Base-by-base conservation (phyloP, 1,139 yeast species). In the Candida smagusa region DNA sequence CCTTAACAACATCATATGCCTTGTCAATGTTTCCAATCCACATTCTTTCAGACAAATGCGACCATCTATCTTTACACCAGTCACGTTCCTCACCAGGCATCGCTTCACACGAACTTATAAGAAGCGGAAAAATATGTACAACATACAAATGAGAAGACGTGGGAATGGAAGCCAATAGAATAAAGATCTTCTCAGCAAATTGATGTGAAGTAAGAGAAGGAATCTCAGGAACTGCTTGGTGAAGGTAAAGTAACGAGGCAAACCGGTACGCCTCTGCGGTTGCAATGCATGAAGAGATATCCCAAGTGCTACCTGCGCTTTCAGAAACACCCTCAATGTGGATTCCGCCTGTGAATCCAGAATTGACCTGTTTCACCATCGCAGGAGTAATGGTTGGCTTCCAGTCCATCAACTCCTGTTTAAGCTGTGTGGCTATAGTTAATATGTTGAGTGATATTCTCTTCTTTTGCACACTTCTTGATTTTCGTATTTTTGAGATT, bases 181-280 rank as follows among this genome's bases (percentile, higher is more conserved):
- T 72, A 49, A 81, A 64, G 7, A 80, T 76, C 47, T 77, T 79
- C 46, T 77, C 81, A 0, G 86, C 83, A 25, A 79, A 53, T 40
- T 68, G 75, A 42, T 73, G 79, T 1, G 84, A 74, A 5, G 77
- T 54, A 28, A 65, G 56, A 5, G 79, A 73, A 4, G 84, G 84
- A 16, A 80, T 70, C 48, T 81, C 85, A 0, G 87, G 87, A 2
- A 81, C 84, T 0, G 85, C 82, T 51, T 81, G 86, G 50, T 80
- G 85, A 28, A 81, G 58, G 49, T 77, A 79, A 16, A 81, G 52
- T 31, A 81, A 54, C 0, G 84, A 68, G 1, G 85, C 72, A 52
- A 68, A 77, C 34, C 84, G 55, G 53, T 81, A 81, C 0, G 86
- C 81, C 51, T 81, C 86, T 2, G 87, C 86, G 0, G 87, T 80